Evolutionary conservation across 495 filamentous ascomycete genomes (phyloP).

Genomic region (Neurospora discreta): DNA sequence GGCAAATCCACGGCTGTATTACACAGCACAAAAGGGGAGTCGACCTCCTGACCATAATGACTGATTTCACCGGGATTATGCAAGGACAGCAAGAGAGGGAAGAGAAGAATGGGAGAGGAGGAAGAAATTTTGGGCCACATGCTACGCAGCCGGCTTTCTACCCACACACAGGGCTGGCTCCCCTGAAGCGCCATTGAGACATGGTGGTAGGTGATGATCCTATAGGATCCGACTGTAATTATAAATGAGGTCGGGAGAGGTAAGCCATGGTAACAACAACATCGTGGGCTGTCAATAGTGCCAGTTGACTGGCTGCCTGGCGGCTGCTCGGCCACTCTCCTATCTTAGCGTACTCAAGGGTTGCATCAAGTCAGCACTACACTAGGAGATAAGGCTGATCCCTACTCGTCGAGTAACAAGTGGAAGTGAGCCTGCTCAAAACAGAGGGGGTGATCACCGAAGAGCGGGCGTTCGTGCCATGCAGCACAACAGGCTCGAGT

Average conservation of each 20-base stretch:
- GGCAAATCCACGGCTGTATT: not conserved
- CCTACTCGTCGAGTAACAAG: not conserved
- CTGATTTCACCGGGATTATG: too few relatives aligned
- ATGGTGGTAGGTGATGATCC: not conserved
- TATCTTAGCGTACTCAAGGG: not conserved
- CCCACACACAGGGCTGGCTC: not conserved
- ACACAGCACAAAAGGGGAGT: not conserved
- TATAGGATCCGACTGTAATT: not conserved
- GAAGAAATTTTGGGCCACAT: not conserved
- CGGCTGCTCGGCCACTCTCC: not conserved
- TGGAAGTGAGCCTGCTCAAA: not conserved
- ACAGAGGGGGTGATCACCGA: not conserved
- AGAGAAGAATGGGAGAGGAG: not conserved
- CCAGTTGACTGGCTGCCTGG: not conserved
- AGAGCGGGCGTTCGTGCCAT: not conserved
- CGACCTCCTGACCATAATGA: not conserved
- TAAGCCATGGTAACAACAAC: not conserved
- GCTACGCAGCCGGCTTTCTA: not conserved
- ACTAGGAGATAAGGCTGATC: not conserved
- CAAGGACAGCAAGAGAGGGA: not conserved
- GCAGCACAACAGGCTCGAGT: not conserved
- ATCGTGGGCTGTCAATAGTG: not conserved
- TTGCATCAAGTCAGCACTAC: not conserved
- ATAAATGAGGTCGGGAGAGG: not conserved
- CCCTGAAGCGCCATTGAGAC: not conserved